Evolutionary conservation across 2,329 filamentous ascomycete species (phyloP).

Genomic region (Penicillium sp.): DNA sequence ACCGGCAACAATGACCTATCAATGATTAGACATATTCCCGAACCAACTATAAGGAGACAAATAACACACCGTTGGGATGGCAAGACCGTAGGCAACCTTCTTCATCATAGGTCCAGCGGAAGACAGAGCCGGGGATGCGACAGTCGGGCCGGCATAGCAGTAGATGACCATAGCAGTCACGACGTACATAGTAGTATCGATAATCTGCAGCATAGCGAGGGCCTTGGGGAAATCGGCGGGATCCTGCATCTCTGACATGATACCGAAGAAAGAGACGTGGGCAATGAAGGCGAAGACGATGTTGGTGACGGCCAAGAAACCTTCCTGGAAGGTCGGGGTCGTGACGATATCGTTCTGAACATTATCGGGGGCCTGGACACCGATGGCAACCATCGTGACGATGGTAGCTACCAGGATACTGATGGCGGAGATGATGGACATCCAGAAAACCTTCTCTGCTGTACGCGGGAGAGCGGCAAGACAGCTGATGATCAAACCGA

Average conservation of each 20-base stretch:
- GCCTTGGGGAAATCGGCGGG: slow-evolving; percentile 53
- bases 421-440: slow-evolving; percentile 53
- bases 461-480: slow-evolving; percentile 53
- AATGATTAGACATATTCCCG: slow-evolving; percentile 24
- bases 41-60: no score
- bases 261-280: slow-evolving; percentile 57
- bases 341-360: slow-evolving; percentile 30
- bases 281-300: slow-evolving; percentile 60
- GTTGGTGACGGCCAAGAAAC: slow-evolving; percentile 48
- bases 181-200: slow-evolving; percentile 55
- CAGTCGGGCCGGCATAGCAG: slow-evolving; percentile 52
- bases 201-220: slow-evolving; percentile 50
- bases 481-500: slow-evolving; percentile 50
- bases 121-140: slow-evolving; percentile 58
- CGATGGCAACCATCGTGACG: slow-evolving; percentile 57
- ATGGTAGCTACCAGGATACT: slow-evolving; percentile 55
- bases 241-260: slow-evolving; percentile 55
- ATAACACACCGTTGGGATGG: slow-evolving; percentile 48
- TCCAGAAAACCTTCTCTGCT: slow-evolving; percentile 50
- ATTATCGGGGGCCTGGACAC: slow-evolving; percentile 39
- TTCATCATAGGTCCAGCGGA: slow-evolving; percentile 49
- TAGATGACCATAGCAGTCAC: slow-evolving; percentile 59
- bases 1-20: slow-evolving; percentile 46
- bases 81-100: slow-evolving; percentile 58
- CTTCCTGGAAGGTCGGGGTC: slow-evolving; percentile 40